Conservation (phyloP, 768 basidiomycete genomes). For the Boletus subparvulus region DNA sequence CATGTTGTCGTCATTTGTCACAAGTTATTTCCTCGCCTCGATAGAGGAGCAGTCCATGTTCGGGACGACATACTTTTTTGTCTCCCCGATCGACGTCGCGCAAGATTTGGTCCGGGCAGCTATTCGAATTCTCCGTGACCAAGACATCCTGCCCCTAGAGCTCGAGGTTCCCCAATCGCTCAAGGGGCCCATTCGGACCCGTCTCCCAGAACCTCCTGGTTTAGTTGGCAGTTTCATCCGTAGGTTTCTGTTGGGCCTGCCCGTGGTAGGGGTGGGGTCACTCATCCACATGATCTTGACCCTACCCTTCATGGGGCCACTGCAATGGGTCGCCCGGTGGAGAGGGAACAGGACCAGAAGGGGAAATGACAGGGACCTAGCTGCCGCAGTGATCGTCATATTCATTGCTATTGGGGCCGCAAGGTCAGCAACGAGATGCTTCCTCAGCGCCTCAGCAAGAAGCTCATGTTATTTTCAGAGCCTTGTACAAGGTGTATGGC, state of each 20-base stretch:
- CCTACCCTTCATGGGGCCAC: conserved; percentile 59
- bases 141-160: conserved; percentile 40
- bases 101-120: conserved; percentile 63
- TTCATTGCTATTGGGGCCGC: conserved; percentile 61
- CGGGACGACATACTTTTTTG: conserved; percentile 38
- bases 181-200: conserved; percentile 18
- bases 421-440: conserved; percentile 44
- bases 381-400: conserved; percentile 61
- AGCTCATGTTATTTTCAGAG: conserved; percentile 42
- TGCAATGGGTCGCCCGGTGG: conserved; percentile 70
- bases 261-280: conserved; percentile 74
- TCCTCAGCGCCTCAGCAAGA: not conserved
- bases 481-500: conserved; percentile 67
- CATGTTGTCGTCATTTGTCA: conserved; percentile 66
- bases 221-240: conserved; percentile 57
- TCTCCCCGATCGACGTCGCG: conserved; percentile 57
- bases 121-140: conserved; percentile 60
- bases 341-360: conserved; percentile 54
- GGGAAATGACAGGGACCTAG: conserved; percentile 58
- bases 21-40: conserved; percentile 61
- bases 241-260: conserved; percentile 75
- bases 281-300: conserved; percentile 71
- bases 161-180: conserved; percentile 14
- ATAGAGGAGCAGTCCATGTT: conserved; percentile 54
- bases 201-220: conserved; percentile 38